Conservation (phyloP, 2,329 filamentous ascomycete genomes). For the Colletotrichum sp. region DNA sequence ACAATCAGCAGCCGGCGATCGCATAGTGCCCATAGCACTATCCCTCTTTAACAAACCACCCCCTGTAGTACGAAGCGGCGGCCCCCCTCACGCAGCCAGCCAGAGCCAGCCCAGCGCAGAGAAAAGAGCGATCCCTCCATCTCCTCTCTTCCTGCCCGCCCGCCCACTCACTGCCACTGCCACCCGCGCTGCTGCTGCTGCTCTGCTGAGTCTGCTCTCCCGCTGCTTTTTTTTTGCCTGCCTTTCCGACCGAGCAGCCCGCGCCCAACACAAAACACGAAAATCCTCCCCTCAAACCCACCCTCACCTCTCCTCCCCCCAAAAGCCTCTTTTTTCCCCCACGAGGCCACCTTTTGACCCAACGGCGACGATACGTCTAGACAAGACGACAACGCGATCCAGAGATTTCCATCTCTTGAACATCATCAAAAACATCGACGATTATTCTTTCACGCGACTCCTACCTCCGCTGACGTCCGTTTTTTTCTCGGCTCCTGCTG, state of each 20-base stretch:
- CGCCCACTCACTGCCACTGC: neutral
- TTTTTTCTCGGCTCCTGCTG: constrained; percentile 5
- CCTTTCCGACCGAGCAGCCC: constrained; percentile 23
- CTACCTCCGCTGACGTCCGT: neutral
- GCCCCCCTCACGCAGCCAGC: neutral
- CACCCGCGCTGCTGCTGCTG: neutral
- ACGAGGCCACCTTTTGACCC: constrained; percentile 11
- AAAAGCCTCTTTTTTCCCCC: constrained; percentile 6
- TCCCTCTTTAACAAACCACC: constrained; percentile 18
- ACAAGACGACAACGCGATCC: constrained; percentile 18
- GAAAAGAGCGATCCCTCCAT: constrained; percentile 19
- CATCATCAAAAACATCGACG: neutral
- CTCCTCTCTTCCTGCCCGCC: neutral
- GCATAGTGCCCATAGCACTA: constrained; percentile 23
- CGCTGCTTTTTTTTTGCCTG: neutral
- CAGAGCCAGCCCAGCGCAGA: neutral
- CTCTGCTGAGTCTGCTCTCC: neutral
- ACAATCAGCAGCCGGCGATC: constrained; percentile 16
- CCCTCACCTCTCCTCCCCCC: constrained; percentile 16
- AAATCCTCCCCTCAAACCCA: constrained; percentile 23
- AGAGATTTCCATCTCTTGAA: constrained; percentile 14
- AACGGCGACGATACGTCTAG: constrained; percentile 22
- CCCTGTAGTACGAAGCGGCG: constrained; percentile 19
- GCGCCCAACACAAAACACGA: constrained; percentile 26
- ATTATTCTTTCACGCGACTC: constrained; percentile 4